These are phyloP conservation scores for Cutaneotrichosporon cutaneum DNA, from an alignment of 1,284 basidiomycete genomes.

Conservation along the genomic window DNA sequence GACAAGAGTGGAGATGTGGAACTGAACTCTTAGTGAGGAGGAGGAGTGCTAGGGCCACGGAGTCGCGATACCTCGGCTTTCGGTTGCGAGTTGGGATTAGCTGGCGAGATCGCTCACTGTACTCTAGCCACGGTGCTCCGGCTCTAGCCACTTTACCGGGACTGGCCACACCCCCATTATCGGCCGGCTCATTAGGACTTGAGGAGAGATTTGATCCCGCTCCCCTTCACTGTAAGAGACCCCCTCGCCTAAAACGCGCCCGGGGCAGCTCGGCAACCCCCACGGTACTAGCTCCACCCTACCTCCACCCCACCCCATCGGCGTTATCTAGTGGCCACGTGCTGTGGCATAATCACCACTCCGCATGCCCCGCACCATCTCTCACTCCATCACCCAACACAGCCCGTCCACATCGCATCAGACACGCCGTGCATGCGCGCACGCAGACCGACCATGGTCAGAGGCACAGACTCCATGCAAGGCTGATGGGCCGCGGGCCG, in stretches of 20 bases:
- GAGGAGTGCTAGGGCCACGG: too few relatives aligned
- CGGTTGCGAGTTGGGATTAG: neutral
- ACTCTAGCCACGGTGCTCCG: neutral
- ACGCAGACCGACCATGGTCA: too few relatives aligned
- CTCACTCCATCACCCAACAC: too few relatives aligned
- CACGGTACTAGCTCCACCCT: neutral
- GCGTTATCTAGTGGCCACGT: too few relatives aligned
- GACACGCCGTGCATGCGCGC: too few relatives aligned
- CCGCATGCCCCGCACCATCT: too few relatives aligned
- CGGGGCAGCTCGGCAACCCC: neutral
- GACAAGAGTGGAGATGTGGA: neutral
- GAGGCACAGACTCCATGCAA: too few relatives aligned
- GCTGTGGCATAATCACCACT: too few relatives aligned
- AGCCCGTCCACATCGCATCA: too few relatives aligned
- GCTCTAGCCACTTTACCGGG: constrained; percentile 1
- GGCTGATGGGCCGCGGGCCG: too few relatives aligned
- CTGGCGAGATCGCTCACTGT: neutral
- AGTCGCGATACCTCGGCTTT: constrained; percentile 11
- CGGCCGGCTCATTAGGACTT: constrained; percentile 4
- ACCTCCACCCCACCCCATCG: neutral
- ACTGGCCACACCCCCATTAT: neutral
- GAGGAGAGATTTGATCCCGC: neutral
- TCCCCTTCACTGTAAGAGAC: neutral
- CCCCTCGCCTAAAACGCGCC: constrained; percentile 6
- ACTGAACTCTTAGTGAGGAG: neutral